Evolutionary conservation across 2,329 filamentous ascomycete species (phyloP), one percentile per base, ranked within the genome.

Genomic region (Apiospora pterosperma): DNA sequence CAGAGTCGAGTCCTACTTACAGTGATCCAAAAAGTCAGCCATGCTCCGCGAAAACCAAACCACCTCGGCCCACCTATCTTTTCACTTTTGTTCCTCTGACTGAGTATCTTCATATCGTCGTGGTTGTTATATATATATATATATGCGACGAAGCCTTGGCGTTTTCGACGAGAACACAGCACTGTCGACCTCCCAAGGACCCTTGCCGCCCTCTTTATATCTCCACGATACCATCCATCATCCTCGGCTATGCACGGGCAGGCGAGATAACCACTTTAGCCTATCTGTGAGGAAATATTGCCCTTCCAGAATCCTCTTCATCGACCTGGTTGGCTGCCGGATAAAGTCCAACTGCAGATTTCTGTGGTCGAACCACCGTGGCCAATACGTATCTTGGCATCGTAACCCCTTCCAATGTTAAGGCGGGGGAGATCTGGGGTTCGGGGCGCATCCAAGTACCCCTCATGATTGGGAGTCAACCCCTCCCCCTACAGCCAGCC

Each of bases 1-100:
- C 8, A 39, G 36, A 39, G 12, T 12, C 36, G 2, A 12, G 5
- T 39, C n/a, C 14, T 19, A 28, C 65, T 44, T 68, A 71, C 69
- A 6, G 71, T 73, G 48, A 72, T 73, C 71, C 72, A 74, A 44
- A 73, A 72, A 36, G 69, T 70, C n/a, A 74, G 68, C 71, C 70
- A 71, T 68, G 28, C 28, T 59, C 58, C 58, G 6, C 58, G 58
- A 36, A 59, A 21, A 16, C 58, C 36, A 14, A 59, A 59, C 58
- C 58, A 59, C 28, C 58, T 36, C 21, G 1, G 11, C 36, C 12
- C 12, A 16, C 19, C 19, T 5, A 16, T 5, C 36, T 39, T 39
- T 16, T 2, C 36, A 39, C 4, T 5, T 39, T 11, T n/a, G n/a
- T n/a, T 14, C 36, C 19, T 39, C 11, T 39, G 5, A 39, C 5